Base-by-base conservation (phyloP, 148 eudicot species). In the Heliamphora exappendiculata region DNA sequence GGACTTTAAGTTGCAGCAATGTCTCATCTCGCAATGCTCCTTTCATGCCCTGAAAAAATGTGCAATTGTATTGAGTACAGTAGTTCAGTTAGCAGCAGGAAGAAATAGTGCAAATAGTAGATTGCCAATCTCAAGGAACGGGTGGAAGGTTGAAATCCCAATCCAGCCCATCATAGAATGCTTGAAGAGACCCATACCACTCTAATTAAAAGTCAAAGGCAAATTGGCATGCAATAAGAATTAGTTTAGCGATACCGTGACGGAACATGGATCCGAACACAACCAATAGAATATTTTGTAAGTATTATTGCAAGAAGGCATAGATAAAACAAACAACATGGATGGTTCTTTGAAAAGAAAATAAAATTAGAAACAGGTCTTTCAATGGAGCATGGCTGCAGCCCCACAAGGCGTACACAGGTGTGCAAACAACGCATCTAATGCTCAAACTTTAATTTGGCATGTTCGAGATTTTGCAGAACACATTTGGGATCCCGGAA, bases 21-120 rank as follows among this genome's bases (percentile, higher is more conserved):
- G 88, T 82, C 76, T 86, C 93, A 73, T 93, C 94, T 57, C 91
- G 80, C 22, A 85, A 64, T 45, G 87, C 90, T 65, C 94, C 97
- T 26, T 87, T 90, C 78, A 58, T 86, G 53, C 91, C 94, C 98
- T 91, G 76, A 79, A 79, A 81, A 7, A 44, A 22, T 28, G 45
- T 26, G 24, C 34, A 31, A 24, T 5, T 73, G 75, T 16, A 20
- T 13, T 12, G 29, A 37, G n/a, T 17, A 75, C 62, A 11, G 33
- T 33, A 44, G 42, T 45, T 64, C 17, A 19, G 22, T 66, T 51
- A 39, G 4, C 64, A 73, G 47, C 2, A 41, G 65, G 28, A 19
- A 54, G 17, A 24, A 53, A 7, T 74, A 10, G 24, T 49, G 31
- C 20, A 53, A 19, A 42, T 11, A 12, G 3, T 13, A 44, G 3